These are phyloP conservation scores for Ophiostoma ulmi DNA, from an alignment of 2,329 filamentous ascomycete genomes.

Conservation along the genomic window DNA sequence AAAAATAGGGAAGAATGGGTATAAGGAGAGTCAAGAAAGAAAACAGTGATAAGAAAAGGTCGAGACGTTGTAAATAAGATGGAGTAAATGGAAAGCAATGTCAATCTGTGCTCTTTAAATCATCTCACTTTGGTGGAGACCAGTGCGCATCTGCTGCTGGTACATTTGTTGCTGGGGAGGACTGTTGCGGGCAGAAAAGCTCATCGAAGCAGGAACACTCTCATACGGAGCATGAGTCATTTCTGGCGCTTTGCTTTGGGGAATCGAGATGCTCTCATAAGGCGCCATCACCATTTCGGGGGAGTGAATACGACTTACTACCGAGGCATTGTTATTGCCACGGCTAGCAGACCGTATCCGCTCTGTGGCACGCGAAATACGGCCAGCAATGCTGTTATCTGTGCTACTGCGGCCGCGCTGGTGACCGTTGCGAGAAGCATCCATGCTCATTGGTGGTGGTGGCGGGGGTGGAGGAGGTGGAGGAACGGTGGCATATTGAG, in stretches of 20 bases:
- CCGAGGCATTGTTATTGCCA: constrained; percentile 43
- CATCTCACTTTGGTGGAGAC: constrained; percentile 52
- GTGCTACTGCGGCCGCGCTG: constrained; percentile 54
- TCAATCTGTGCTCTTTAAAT: constrained; percentile 37
- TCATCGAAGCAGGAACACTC: constrained; percentile 36
- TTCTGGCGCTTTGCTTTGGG: constrained; percentile 28
- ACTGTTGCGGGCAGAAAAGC: constrained; percentile 34
- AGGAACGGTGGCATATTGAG: not conserved
- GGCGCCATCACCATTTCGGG: constrained; percentile 36
- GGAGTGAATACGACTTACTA: constrained; percentile 33
- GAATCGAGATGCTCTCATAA: constrained; percentile 38
- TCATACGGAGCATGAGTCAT: constrained; percentile 39
- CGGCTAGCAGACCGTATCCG: constrained; percentile 57
- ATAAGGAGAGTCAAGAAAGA: constrained; percentile 18
- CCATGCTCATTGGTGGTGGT: not conserved
- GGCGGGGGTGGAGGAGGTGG: not conserved
- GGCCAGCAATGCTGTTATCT: constrained; percentile 47
- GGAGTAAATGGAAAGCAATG: not conserved
- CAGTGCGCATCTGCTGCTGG: constrained; percentile 43
- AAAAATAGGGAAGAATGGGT: constrained; percentile 15
- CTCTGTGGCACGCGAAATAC: constrained; percentile 54
- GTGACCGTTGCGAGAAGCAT: constrained; percentile 36
- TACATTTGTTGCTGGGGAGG: constrained; percentile 34
- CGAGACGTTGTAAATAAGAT: not conserved
- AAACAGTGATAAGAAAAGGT: not conserved